Conservation (phyloP, 1,139 yeast species). For the Lizanozyma gosingica region DNA sequence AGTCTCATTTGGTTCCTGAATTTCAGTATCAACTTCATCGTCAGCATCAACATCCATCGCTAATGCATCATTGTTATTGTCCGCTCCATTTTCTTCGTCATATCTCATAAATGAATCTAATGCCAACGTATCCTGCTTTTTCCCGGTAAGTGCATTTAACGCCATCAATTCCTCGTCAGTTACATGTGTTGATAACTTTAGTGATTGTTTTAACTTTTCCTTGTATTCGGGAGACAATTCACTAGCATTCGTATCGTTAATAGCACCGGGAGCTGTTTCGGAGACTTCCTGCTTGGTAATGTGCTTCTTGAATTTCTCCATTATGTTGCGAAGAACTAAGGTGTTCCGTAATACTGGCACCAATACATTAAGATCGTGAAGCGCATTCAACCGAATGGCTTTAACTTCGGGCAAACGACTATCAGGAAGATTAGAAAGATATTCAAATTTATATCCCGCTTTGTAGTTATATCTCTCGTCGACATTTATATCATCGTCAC, state of each 20-base stretch:
- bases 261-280: too few relatives aligned
- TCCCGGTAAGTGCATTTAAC: slow-evolving; percentile 21
- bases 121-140: slow-evolving; percentile 9
- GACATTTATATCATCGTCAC: neutral
- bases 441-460: neutral
- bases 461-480: neutral
- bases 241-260: neutral
- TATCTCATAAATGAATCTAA: slow-evolving; percentile 16
- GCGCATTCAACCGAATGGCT: neutral
- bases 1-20: slow-evolving; percentile 2
- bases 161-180: slow-evolving; percentile 34
- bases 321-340: slow-evolving; percentile 18
- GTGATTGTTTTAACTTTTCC: slow-evolving; percentile 25
- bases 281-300: neutral
- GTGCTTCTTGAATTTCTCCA: slow-evolving; percentile 3
- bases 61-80: neutral
- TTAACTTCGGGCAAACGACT: neutral
- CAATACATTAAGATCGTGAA: slow-evolving; percentile 5
- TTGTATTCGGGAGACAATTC: slow-evolving; percentile 12
- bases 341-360: slow-evolving; percentile 25
- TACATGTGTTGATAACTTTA: slow-evolving; percentile 27
- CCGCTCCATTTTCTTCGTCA: neutral
- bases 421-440: neutral
- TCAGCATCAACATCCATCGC: slow-evolving; percentile 6
- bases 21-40: slow-evolving; percentile 7